These are phyloP conservation scores for Colletotrichum noveboracense DNA, from an alignment of 2,329 filamentous ascomycete genomes.

Conservation along the genomic window DNA sequence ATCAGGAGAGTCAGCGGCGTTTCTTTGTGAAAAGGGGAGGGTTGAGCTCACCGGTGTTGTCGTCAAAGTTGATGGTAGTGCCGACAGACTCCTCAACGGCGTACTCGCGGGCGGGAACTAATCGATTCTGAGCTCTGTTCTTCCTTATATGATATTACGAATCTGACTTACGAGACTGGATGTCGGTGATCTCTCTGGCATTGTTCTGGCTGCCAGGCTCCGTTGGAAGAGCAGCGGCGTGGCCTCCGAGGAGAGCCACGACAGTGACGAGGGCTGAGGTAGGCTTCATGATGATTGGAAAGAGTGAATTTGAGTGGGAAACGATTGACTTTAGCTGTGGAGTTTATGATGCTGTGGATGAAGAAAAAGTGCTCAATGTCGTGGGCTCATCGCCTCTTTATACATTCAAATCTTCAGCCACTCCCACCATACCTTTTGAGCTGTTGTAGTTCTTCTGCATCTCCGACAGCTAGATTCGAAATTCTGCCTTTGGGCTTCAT, in stretches of 20 bases:
- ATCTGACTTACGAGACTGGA: background rate
- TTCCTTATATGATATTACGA: fast-evolving
- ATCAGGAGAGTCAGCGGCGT: fast-evolving
- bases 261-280: background rate
- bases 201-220: background rate
- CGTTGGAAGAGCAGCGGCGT: fast-evolving
- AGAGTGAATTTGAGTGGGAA: background rate
- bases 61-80: background rate
- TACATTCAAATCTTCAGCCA: background rate
- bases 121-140: background rate
- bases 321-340: too few species aligned
- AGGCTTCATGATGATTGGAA: background rate
- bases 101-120: background rate
- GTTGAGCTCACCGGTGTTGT: background rate
- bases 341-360: too few species aligned
- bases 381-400: background rate
- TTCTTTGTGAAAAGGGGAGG: background rate
- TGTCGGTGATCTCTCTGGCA: background rate
- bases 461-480: background rate
- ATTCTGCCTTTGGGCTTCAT: background rate
- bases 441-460: too few species aligned
- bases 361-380: background rate
- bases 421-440: too few species aligned
- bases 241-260: background rate
- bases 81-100: background rate